Base-by-base conservation (phyloP, 768 basidiomycete genomes). In the Mycena metata region DNA sequence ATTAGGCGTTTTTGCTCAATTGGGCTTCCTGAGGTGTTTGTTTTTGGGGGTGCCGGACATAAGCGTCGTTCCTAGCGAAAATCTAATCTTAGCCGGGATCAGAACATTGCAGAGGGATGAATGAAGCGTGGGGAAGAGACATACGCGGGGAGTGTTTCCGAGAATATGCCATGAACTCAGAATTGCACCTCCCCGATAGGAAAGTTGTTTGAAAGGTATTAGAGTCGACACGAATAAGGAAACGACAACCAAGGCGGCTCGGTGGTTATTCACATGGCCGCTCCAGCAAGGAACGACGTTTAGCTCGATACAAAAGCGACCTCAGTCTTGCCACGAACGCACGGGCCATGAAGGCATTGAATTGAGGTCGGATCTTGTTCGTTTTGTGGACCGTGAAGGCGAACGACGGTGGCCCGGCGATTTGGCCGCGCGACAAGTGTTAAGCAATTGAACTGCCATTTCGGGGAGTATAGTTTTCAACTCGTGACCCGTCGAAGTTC, bases 51-150 rank as follows among this genome's bases (percentile, higher is more conserved):
- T 50, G 61, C 51, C 67, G 67, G 67, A 54, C 61, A 60, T 69
- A 64, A 63, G 59, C 46, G 10, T 16, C 15, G 51, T 60, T 42
- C 67, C 56, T 58, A 19, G 60, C 47, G 47, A 50, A 47, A 11
- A 24, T 62, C 66, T 67, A 67, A 61, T 57, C 60, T 46, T 33
- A 23, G 51, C 23, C 11, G 51, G 11, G 13, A 39, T 11, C 5
- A 13, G 19, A 35, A 11, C 24, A 21, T 59, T 36, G 23, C 17
- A 47, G 5, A 8, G 41, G 42, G 54, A 21, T 36, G 17, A 56
- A 61, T 60, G 59, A 67, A 21, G n/a, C 52, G 66, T 67, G 66
- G 58, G 65, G 33, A 52, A 15, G 55, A 56, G 55, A 24, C 33
- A 24, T 19, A 39, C 36, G 36, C 35, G 33, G 11, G n/a, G 35